phyloP scores from a whole-genome alignment of 148 eudicot species.

The Rhododendron williamsianum region DNA sequence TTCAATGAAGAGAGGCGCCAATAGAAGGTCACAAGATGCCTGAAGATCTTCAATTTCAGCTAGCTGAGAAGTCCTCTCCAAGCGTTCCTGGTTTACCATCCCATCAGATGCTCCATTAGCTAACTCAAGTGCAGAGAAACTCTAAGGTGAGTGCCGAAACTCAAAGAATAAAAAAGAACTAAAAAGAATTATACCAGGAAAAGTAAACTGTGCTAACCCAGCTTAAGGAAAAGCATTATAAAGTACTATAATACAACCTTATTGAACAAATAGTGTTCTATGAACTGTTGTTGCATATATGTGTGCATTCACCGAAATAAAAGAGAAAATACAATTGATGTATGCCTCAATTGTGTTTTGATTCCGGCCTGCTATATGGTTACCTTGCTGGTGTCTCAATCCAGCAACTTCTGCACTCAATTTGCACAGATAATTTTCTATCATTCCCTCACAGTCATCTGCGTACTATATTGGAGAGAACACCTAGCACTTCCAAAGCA shows the following conservation, averaged over 20 bases:
- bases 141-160: not conserved
- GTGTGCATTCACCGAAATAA: not conserved
- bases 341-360: conserved; percentile 24
- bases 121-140: conserved; percentile 46
- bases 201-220: conserved; percentile 37
- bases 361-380: conserved; percentile 65
- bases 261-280: not conserved
- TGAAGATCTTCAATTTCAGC: conserved; percentile 91
- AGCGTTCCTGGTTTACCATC: conserved; percentile 41
- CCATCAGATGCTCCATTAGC: conserved; percentile 54
- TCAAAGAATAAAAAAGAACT: not conserved
- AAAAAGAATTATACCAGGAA: not conserved
- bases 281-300: too few species aligned
- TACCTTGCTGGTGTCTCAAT: conserved; percentile 40
- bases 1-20: conserved; percentile 90
- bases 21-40: conserved; percentile 74
- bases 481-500: not conserved
- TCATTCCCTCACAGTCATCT: not conserved
- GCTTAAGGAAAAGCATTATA: conserved; percentile 15
- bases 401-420: conserved; percentile 73
- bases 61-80: conserved; percentile 53
- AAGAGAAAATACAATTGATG: too few species aligned
- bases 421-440: not conserved
- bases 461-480: not conserved
- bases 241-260: not conserved